Evolutionary conservation across 352 stramenopile species (phyloP).

Genomic region (Globisporangium orthogonon): DNA sequence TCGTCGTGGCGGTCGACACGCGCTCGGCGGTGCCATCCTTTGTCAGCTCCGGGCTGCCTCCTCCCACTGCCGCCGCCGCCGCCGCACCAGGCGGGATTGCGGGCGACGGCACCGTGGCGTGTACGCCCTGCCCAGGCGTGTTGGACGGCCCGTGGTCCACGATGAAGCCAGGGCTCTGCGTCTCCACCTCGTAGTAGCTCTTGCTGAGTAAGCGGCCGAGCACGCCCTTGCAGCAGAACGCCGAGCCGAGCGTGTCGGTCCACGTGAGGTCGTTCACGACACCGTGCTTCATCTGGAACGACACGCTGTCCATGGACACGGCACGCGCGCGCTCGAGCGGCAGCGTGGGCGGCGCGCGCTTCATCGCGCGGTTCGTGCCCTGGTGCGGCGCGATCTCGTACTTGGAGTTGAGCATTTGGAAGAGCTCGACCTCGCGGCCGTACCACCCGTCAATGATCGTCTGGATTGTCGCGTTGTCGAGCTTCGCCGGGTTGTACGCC

Average conservation of each 20-base stretch:
- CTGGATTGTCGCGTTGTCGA: slow-evolving; percentile 81
- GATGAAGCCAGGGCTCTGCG: slow-evolving; percentile 61
- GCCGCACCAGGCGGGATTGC: slow-evolving; percentile 23
- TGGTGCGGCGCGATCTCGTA: slow-evolving; percentile 80
- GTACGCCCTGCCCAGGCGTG: slow-evolving; percentile 55
- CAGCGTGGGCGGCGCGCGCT: slow-evolving; percentile 34
- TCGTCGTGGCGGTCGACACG: slow-evolving; percentile 28
- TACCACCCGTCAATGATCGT: slow-evolving; percentile 86
- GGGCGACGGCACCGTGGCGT: slow-evolving; percentile 45
- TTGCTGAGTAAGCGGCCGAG: slow-evolving; percentile 46
- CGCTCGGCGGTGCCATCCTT: slow-evolving; percentile 20
- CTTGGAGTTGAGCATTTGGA: slow-evolving; percentile 83
- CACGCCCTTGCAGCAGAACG: slow-evolving; percentile 64
- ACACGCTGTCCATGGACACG: slow-evolving; percentile 58
- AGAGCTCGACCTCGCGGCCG: slow-evolving; percentile 77
- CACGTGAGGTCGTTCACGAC: slow-evolving; percentile 46
- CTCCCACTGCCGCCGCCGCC: slow-evolving; percentile 21
- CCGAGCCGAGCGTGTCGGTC: slow-evolving; percentile 47
- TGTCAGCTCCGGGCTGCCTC: slow-evolving; percentile 19
- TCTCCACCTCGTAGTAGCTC: slow-evolving; percentile 82
- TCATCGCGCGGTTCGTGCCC: slow-evolving; percentile 44
- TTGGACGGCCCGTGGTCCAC: slow-evolving; percentile 42
- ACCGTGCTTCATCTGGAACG: slow-evolving; percentile 46
- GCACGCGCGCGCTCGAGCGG: slow-evolving; percentile 45
- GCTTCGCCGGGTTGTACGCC: slow-evolving; percentile 77